These are phyloP conservation scores for Hymenoscyphus salicellus DNA, from an alignment of 2,329 filamentous ascomycete species.

Conservation along the genomic window DNA sequence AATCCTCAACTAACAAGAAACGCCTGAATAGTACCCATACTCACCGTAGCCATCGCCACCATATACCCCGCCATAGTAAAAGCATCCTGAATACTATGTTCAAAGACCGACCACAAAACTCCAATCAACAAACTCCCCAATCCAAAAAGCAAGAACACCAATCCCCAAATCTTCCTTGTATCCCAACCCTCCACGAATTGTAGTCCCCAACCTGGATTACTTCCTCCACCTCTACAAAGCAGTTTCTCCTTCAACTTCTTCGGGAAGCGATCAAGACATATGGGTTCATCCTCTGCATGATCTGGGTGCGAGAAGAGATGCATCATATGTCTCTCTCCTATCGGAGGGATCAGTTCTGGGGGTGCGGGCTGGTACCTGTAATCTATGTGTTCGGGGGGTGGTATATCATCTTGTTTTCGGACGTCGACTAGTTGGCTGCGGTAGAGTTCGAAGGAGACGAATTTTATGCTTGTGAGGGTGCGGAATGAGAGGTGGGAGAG, in stretches of 20 bases:
- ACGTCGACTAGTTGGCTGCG: constrained; percentile 23
- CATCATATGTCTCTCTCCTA: constrained; percentile 23
- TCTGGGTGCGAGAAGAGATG: constrained; percentile 23
- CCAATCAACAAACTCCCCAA: constrained; percentile 22
- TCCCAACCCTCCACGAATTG: constrained; percentile 26
- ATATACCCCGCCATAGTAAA: constrained; percentile 25
- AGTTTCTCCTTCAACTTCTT: constrained; percentile 28
- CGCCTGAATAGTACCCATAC: constrained; percentile 35
- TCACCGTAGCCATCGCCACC: constrained; percentile 21
- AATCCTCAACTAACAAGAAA: constrained; percentile 14
- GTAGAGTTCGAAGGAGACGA: constrained; percentile 26
- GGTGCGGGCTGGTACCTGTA: constrained; percentile 24
- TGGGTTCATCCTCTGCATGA: constrained; percentile 14
- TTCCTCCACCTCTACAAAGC: constrained; percentile 13
- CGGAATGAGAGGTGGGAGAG: constrained; percentile 15
- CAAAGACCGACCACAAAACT: constrained; percentile 17
- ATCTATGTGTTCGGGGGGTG: constrained; percentile 18
- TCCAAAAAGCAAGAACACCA: constrained; percentile 20
- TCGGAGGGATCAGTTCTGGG: constrained; percentile 21
- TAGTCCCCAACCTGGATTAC: constrained; percentile 26
- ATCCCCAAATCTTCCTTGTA: constrained; percentile 20
- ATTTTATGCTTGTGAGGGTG: constrained; percentile 24
- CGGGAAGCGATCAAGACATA: constrained; percentile 23
- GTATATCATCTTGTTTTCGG: constrained; percentile 21
- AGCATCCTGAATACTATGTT: constrained; percentile 26